Evolutionary conservation across 352 stramenopile species (phyloP).

Genomic region (Phytophthora meadii): DNA sequence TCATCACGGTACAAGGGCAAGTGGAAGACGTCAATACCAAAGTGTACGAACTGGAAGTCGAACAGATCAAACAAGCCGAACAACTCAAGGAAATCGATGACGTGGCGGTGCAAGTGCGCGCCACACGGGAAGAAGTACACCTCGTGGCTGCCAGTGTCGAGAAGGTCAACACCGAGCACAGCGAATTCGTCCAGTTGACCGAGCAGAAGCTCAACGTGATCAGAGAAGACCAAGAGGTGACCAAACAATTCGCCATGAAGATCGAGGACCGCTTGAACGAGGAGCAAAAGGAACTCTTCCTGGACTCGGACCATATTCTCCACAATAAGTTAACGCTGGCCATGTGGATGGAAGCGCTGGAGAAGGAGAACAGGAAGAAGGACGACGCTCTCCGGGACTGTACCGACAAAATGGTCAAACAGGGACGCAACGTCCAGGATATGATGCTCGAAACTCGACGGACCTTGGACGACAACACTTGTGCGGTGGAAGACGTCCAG

Average conservation of each 20-base stretch:
- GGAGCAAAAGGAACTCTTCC: constrained; percentile 82
- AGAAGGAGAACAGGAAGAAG: constrained; percentile 75
- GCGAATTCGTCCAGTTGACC: constrained; percentile 59
- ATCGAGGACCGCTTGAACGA: constrained; percentile 87
- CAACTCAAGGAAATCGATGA: constrained; percentile 83
- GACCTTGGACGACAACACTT: constrained; percentile 87
- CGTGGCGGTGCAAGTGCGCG: constrained; percentile 51
- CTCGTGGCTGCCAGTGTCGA: constrained; percentile 60
- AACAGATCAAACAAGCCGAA: constrained; percentile 64
- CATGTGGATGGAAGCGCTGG: constrained; percentile 81
- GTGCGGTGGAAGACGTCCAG: constrained; percentile 85
- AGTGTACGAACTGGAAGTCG: constrained; percentile 68
- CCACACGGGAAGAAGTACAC: constrained; percentile 61
- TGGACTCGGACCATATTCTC: constrained; percentile 83
- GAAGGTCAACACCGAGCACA: constrained; percentile 44
- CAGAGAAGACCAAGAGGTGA: constrained; percentile 73
- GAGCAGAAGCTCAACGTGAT: constrained; percentile 58
- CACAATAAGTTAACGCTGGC: constrained; percentile 79
- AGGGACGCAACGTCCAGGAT: constrained; percentile 83
- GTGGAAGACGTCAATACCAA: constrained; percentile 74
- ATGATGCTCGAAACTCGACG: constrained; percentile 88
- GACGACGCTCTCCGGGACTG: constrained; percentile 83
- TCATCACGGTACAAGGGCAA: constrained; percentile 77
- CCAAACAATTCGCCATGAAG: constrained; percentile 84
- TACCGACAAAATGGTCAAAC: constrained; percentile 83